phyloP scores from a whole-genome alignment of 192 early-diverging fungal species.

The Gonapodya sp. region DNA sequence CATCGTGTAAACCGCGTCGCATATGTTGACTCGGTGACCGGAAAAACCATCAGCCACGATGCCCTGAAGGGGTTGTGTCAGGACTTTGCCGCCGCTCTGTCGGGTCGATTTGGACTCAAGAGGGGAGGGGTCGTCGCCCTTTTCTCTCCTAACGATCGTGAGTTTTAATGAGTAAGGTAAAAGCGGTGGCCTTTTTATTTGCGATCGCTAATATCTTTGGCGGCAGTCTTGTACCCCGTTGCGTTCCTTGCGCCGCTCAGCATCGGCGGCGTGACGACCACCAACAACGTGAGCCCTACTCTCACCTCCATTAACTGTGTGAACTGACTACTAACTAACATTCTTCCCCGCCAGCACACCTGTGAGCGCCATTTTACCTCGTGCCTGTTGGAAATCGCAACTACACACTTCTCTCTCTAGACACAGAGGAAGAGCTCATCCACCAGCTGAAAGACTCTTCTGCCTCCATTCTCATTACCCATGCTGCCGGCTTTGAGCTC shows the following conservation, averaged over 20 bases:
- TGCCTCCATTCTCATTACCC: not conserved
- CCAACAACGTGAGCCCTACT: not conserved
- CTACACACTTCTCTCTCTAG: not conserved
- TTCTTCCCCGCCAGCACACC: not conserved
- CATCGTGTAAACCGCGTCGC: not conserved
- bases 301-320: not conserved
- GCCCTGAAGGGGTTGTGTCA: not conserved
- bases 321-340: not conserved
- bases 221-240: not conserved
- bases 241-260: not conserved
- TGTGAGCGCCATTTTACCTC: not conserved
- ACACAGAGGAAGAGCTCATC: slow-evolving; percentile 6
- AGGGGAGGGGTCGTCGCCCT: not conserved
- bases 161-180: not conserved
- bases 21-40: not conserved
- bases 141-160: slow-evolving; percentile 2
- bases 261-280: not conserved
- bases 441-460: slow-evolving; percentile 2
- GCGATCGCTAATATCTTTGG: not conserved
- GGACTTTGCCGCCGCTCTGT: not conserved
- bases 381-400: not conserved
- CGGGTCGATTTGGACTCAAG: not conserved
- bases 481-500: not conserved
- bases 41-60: not conserved
- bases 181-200: not conserved